Evolutionary conservation across 1,284 basidiomycete species (phyloP).

Genomic region (Meira nashicola): DNA sequence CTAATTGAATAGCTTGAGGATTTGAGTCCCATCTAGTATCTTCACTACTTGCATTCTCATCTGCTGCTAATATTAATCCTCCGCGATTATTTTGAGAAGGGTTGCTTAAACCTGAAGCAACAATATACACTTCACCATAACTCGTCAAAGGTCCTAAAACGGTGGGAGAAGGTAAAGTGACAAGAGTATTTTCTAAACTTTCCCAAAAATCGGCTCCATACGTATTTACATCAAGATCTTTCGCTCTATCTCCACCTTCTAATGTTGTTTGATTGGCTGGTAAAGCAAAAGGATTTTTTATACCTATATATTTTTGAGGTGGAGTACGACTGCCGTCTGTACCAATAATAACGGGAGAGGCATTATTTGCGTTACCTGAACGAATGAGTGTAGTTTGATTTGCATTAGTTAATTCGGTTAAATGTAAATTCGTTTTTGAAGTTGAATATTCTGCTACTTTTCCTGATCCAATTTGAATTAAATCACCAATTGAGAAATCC

Average conservation of each 20-base stretch:
- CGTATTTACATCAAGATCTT: neutral
- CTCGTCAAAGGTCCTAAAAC: no score
- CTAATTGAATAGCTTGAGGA: slow-evolving; percentile 62
- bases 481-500: no score
- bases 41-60: slow-evolving; percentile 40
- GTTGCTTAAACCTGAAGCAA: slow-evolving; percentile 60
- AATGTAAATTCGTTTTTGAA: slow-evolving; percentile 7
- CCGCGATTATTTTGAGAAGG: slow-evolving; percentile 62
- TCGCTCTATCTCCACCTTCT: slow-evolving; percentile 1
- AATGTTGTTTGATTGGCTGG: slow-evolving; percentile 12
- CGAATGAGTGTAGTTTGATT: slow-evolving; percentile 3
- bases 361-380: neutral
- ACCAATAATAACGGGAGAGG: slow-evolving; percentile 7
- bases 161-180: no score
- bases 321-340: slow-evolving; percentile 5
- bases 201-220: slow-evolving; percentile 15
- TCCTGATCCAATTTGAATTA: no score
- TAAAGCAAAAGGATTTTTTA: slow-evolving; percentile 13
- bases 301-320: slow-evolving; percentile 10
- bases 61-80: slow-evolving; percentile 56
- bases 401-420: slow-evolving; percentile 12
- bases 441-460: slow-evolving; percentile 7
- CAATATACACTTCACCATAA: slow-evolving; percentile 60
- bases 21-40: slow-evolving; percentile 58
- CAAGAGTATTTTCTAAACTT: slow-evolving; percentile 19